Conservation (phyloP, 495 filamentous ascomycete genomes). For the Cenococcum geophilum region DNA sequence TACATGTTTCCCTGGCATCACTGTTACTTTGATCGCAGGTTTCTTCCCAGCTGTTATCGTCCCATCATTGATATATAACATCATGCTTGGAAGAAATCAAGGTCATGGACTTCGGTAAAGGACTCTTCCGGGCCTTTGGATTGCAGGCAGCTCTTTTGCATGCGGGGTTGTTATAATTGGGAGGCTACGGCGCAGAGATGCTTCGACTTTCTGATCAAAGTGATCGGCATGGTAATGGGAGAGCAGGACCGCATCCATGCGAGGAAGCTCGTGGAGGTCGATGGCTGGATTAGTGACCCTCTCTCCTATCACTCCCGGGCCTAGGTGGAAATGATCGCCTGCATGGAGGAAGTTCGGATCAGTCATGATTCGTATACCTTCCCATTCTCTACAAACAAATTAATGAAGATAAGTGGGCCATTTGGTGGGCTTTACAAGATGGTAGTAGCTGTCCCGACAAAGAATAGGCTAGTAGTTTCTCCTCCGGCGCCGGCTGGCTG, state of each 20-base stretch:
- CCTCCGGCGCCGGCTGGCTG: constrained; percentile 32
- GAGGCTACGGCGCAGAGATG: constrained; percentile 49
- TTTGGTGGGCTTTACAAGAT: constrained; percentile 44
- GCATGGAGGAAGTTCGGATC: constrained; percentile 67
- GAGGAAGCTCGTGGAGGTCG: constrained; percentile 55
- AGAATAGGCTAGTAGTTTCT: constrained; percentile 46
- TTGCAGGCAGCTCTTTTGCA: constrained; percentile 49
- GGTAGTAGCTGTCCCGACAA: constrained; percentile 63
- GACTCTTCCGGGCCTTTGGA: constrained; percentile 40
- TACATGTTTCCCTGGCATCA: constrained; percentile 67
- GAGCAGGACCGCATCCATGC: constrained; percentile 55
- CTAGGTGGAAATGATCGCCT: constrained; percentile 62
- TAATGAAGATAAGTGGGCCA: not conserved
- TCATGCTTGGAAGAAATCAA: constrained; percentile 52
- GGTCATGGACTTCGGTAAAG: constrained; percentile 49
- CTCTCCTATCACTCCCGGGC: constrained; percentile 48
- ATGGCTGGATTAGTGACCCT: constrained; percentile 55
- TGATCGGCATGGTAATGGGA: constrained; percentile 57
- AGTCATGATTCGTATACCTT: constrained; percentile 57
- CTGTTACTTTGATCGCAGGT: constrained; percentile 53
- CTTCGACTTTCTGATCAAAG: constrained; percentile 60
- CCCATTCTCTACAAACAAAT: constrained; percentile 46
- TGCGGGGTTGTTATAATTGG: constrained; percentile 63
- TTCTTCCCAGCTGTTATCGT: constrained; percentile 23
- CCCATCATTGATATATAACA: constrained; percentile 44